Conservation (phyloP, 2,329 filamentous ascomycete species). For the Aureobasidium vineae region DNA sequence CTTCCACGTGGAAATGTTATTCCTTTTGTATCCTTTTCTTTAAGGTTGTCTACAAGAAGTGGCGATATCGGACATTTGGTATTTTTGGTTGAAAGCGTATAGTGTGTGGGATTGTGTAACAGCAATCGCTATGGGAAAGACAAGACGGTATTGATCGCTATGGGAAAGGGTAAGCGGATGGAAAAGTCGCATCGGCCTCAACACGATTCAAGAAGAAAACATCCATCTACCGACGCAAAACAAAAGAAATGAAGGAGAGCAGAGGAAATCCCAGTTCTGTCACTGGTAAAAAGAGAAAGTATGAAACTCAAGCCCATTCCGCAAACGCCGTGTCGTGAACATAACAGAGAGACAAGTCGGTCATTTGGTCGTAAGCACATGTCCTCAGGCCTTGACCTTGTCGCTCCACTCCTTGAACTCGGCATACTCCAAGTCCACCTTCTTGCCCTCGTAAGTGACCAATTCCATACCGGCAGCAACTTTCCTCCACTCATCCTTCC, state of each 20-base stretch:
- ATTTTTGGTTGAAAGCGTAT: not conserved
- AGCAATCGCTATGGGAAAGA: conserved; percentile 21
- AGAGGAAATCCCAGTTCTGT: no score
- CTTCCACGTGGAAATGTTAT: not conserved
- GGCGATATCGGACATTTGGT: conserved; percentile 8
- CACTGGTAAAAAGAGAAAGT: not conserved
- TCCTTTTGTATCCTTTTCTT: no score
- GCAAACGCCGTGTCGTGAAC: not conserved
- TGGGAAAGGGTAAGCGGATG: conserved; percentile 13
- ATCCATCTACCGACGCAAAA: not conserved
- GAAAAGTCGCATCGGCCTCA: not conserved
- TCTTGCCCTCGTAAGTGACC: conserved; percentile 83
- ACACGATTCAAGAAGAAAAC: not conserved
- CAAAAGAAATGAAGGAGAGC: not conserved
- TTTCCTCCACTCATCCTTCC: conserved; percentile 66
- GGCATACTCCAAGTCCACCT: conserved; percentile 65
- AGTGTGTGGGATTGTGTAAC: conserved; percentile 15
- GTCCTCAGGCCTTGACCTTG: not conserved
- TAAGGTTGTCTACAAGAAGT: not conserved
- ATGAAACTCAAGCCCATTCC: not conserved
- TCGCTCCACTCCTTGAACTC: conserved; percentile 79
- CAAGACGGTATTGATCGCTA: conserved; percentile 16
- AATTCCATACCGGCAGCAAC: conserved; percentile 69
- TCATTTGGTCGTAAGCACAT: not conserved
- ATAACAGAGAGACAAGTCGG: not conserved